Conservation (phyloP, 2,329 filamentous ascomycete genomes). For the Knufia petricola region DNA sequence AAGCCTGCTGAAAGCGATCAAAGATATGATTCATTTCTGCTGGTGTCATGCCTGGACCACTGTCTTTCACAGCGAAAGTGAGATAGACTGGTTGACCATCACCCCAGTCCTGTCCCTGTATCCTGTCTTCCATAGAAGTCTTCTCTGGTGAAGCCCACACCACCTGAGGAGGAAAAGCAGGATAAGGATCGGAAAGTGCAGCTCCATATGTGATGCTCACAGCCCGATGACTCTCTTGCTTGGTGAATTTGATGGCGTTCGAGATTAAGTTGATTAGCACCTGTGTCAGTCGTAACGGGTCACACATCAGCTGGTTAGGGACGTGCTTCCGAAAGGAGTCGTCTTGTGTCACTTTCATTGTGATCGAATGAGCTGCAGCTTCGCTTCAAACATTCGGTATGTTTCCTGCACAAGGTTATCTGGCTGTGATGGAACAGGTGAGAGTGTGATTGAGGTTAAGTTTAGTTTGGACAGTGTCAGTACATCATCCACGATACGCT, state of each 20-base stretch:
- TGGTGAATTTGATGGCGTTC: conserved; percentile 53
- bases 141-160: conserved; percentile 2
- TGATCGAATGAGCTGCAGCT: conserved; percentile 29
- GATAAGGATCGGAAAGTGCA: neutral
- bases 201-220: neutral
- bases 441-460: conserved; percentile 61
- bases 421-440: conserved; percentile 59
- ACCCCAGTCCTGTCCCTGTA: conserved; percentile 41
- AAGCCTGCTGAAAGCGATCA: conserved; percentile 68
- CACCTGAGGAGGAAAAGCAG: neutral
- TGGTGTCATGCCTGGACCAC: conserved; percentile 60
- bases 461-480: conserved; percentile 66
- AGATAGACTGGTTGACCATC: conserved; percentile 52
- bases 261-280: conserved; percentile 51
- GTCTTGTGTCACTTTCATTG: conserved; percentile 11
- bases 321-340: neutral
- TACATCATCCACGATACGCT: conserved; percentile 64
- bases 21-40: conserved; percentile 66
- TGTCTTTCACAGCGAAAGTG: conserved; percentile 65
- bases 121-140: conserved; percentile 21
- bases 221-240: conserved; percentile 14
- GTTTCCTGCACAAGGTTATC: conserved; percentile 55
- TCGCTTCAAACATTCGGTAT: conserved; percentile 71
- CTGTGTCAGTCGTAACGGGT: conserved; percentile 49
- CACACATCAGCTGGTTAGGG: conserved; percentile 27